Base-by-base conservation (phyloP, 2,329 filamentous ascomycete genomes). In the Arthroderma uncinatum region DNA sequence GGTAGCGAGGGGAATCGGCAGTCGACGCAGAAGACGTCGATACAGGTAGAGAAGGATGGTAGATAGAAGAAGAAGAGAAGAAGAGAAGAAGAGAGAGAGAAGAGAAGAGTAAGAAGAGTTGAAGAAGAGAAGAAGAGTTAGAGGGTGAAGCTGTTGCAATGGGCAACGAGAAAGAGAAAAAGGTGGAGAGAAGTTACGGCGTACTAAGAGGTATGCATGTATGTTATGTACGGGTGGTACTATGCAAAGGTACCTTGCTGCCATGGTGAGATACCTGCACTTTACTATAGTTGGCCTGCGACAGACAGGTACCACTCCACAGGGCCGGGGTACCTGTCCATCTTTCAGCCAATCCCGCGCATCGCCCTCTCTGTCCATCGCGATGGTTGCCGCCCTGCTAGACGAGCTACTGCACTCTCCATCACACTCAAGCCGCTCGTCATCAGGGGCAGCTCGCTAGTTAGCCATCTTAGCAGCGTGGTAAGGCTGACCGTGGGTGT, bases 81-180 rank as follows among this genome's bases (percentile, higher is more conserved):
- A 23, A 55, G 57, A 25, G 16, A 40, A 30, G 52, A 42, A 34
- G 37, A 34, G 55, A 62, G 56, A 66, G 62, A 62, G 19, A 54
- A 53, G 57, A 37, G 53, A 53, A 52, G 59, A 30, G 21, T 55
- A 44, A 48, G 34, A 36, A 55, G 39, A 30, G n/a, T 37, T 14
- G 56, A 60, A 54, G 53, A 55, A 44, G 54, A 57, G 28, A 16
- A 48, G 16, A 21, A 42, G 19, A 42, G 47, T 57, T 36, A 39
- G 42, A 53, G 42, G 47, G 58, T 36, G 47, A 42, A 53, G 42
- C 48, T 61, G 61, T 62, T 61, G 61, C 61, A 62, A 62, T 56
- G 61, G 61, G 61, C 61, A 62, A 62, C 61, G 58, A 7, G 44
- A 48, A 52, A 21, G 21, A 37, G 9, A 30, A 55, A 25, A 57